Conservation (phyloP, 345 rosid species). For the Sisymbrium altissimum region DNA sequence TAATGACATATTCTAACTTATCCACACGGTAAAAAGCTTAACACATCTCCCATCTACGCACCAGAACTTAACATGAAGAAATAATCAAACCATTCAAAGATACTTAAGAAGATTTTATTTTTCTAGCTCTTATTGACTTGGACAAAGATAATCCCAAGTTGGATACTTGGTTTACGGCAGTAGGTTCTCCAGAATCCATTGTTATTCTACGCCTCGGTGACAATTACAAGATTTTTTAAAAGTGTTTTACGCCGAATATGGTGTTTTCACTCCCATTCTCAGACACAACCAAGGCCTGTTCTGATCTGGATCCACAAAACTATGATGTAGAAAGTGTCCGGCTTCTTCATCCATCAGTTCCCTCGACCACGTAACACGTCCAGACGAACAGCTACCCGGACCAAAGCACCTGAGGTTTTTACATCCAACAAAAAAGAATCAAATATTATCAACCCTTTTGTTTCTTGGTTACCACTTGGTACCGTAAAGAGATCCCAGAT, state of each 20-base stretch:
- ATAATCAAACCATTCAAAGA: neutral
- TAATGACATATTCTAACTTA: neutral
- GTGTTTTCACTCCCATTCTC: slow-evolving; percentile 70
- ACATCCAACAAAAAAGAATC: neutral
- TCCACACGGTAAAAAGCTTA: too few species aligned
- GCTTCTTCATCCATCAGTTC: slow-evolving; percentile 90
- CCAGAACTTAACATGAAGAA: neutral
- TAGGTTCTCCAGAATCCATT: neutral
- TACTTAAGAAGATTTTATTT: neutral
- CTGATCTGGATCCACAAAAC: slow-evolving; percentile 76
- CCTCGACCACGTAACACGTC: slow-evolving; percentile 79
- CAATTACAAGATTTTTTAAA: neutral
- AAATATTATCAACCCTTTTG: neutral
- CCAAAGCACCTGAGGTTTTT: slow-evolving; percentile 68
- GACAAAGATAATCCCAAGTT: neutral
- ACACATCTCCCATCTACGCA: neutral
- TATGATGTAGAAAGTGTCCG: slow-evolving; percentile 66
- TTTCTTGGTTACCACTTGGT: neutral
- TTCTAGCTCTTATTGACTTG: neutral
- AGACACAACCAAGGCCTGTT: slow-evolving; percentile 77
- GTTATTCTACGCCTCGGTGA: neutral
- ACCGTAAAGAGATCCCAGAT: neutral
- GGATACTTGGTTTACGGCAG: neutral
- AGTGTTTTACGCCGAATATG: slow-evolving; percentile 55
- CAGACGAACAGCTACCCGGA: slow-evolving; percentile 70